These are phyloP conservation scores for Starmerella vitae DNA, from an alignment of 805 yeast species.

Conservation along the genomic window DNA sequence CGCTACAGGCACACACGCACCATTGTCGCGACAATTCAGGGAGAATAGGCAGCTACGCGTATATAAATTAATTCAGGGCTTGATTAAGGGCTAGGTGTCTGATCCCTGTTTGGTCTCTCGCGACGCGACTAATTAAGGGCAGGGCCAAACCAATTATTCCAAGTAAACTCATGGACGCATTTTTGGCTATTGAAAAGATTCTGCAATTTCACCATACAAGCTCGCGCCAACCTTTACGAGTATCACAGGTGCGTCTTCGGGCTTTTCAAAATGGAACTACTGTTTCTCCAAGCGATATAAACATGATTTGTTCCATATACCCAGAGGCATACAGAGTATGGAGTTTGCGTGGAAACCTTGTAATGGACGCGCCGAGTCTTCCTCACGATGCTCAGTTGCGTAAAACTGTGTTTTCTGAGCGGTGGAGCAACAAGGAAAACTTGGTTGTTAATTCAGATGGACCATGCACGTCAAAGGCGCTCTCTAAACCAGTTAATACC, in stretches of 20 bases:
- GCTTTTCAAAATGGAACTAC: slow-evolving; percentile 18
- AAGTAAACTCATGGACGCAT: slow-evolving; percentile 12
- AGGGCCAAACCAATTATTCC: slow-evolving; percentile 1
- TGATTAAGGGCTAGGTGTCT: too few relatives aligned
- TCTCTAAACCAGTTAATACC: not conserved
- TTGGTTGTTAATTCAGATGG: not conserved
- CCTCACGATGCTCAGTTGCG: slow-evolving; percentile 9
- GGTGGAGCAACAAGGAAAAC: slow-evolving; percentile 13
- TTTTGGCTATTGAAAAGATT: slow-evolving; percentile 20
- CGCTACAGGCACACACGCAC: slow-evolving; percentile 47
- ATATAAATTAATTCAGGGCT: too few relatives aligned
- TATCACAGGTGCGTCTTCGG: slow-evolving; percentile 15
- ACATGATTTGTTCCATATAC: slow-evolving; percentile 18
- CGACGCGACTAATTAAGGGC: slow-evolving; percentile 1
- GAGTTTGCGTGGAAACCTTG: slow-evolving; percentile 1
- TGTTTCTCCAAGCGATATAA: slow-evolving; percentile 16
- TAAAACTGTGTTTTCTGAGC: not conserved
- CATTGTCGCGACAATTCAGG: slow-evolving; percentile 62
- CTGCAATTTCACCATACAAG: slow-evolving; percentile 20
- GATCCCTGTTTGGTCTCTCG: too few relatives aligned
- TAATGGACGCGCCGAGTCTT: slow-evolving; percentile 12
- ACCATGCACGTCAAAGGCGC: not conserved
- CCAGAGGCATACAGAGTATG: slow-evolving; percentile 20
- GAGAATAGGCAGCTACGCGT: slow-evolving; percentile 25
- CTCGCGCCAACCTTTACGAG: slow-evolving; percentile 18